These are phyloP conservation scores for Ganoderma boninense DNA, from an alignment of 1,284 basidiomycete genomes.

Conservation along the genomic window DNA sequence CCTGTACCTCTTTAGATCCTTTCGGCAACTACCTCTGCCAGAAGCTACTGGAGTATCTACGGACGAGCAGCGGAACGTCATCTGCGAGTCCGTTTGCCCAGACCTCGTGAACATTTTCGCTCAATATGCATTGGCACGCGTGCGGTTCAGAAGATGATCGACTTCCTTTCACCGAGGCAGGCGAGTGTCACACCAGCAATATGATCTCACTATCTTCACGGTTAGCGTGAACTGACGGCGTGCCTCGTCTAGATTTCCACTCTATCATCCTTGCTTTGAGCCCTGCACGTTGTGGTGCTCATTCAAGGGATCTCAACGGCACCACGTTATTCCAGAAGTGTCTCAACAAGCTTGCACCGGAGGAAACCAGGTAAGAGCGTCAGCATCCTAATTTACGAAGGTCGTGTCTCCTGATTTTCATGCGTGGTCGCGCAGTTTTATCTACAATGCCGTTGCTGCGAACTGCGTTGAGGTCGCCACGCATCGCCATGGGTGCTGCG, in stretches of 20 bases:
- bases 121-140: slow-evolving; percentile 99
- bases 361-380: slow-evolving; percentile 89
- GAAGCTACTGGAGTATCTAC: slow-evolving; percentile 97
- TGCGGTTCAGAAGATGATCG: slow-evolving; percentile 99
- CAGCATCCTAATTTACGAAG: neutral
- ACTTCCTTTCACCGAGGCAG: slow-evolving; percentile 97
- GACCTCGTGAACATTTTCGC: slow-evolving; percentile 97
- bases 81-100: slow-evolving; percentile 97
- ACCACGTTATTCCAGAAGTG: slow-evolving; percentile 99
- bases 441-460: slow-evolving; percentile 98
- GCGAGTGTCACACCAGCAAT: slow-evolving; percentile 56
- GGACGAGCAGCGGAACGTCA: slow-evolving; percentile 96
- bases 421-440: slow-evolving; percentile 74
- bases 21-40: slow-evolving; percentile 99
- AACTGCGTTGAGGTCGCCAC: slow-evolving; percentile 99
- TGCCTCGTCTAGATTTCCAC: slow-evolving; percentile 89
- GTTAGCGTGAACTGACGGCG: slow-evolving; percentile 72
- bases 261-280: slow-evolving; percentile 97
- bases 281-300: slow-evolving; percentile 96
- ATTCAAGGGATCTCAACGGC: slow-evolving; percentile 99
- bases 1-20: slow-evolving; percentile 73
- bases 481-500: slow-evolving; percentile 99
- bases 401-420: neutral
- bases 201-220: slow-evolving; percentile 45
- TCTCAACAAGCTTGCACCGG: slow-evolving; percentile 95